phyloP scores from a whole-genome alignment of 2,329 filamentous ascomycete species.

The Fusarium mangiferae region DNA sequence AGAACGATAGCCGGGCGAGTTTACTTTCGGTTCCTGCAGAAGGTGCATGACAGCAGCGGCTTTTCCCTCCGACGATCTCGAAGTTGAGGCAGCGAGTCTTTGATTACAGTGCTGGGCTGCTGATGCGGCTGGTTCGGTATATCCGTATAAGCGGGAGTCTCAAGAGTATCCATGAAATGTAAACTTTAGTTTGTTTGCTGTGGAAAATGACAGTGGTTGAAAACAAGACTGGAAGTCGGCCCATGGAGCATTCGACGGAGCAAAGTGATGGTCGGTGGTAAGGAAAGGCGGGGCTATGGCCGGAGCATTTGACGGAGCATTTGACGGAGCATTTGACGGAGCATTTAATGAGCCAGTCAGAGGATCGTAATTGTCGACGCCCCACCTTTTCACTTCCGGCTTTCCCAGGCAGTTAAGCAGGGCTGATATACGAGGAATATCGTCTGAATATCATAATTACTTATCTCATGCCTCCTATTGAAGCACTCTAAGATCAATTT shows the following conservation, averaged over 20 bases:
- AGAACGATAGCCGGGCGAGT: no score
- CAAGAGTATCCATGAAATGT: background rate
- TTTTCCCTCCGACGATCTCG: background rate
- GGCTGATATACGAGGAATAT: no score
- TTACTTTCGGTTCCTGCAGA: background rate
- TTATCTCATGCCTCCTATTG: no score
- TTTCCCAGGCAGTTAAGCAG: background rate
- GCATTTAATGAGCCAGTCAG: background rate
- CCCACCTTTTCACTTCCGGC: background rate
- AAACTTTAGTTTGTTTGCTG: fast-evolving
- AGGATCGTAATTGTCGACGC: fast-evolving
- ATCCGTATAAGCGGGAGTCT: background rate
- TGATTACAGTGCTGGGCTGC: no score
- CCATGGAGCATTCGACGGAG: background rate
- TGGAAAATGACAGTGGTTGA: background rate
- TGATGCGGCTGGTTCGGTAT: background rate
- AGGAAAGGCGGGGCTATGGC: background rate
- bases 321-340: background rate
- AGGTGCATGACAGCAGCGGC: background rate
- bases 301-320: background rate
- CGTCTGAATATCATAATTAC: background rate
- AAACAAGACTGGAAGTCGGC: no score
- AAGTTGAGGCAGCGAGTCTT: background rate
- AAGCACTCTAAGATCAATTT: fast-evolving
- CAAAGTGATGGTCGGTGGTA: background rate